Evolutionary conservation across 1,139 yeast genomes (phyloP), one percentile per base, ranked within the genome.

Genomic region (Kluyveromyces sp.): DNA sequence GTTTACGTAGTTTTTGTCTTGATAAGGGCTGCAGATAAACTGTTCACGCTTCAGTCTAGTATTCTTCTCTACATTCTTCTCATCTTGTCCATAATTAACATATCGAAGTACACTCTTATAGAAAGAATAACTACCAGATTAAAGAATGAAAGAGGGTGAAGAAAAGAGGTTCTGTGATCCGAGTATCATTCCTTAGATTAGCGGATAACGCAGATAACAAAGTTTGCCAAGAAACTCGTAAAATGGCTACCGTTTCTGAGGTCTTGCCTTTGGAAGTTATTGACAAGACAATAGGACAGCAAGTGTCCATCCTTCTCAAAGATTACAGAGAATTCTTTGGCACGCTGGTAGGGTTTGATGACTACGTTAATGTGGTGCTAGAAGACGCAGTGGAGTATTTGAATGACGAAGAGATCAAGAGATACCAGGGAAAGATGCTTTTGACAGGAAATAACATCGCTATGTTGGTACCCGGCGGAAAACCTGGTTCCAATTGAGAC

Each of bases 321-420:
- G 76, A 79, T 47, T 78, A 81, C 51, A 71, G 72, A 50, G 96
- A 89, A 63, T 92, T 88, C 63, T 75, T 77, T 20, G 98, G 98
- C 2, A 85, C 81, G 8, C 71, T 92, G 43, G 77, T 83, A 22
- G 98, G 97, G 0, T 89, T 92, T 63, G 98, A 92, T 63, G 97
- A 92, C 64, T 89, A 82, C 57, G 97, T 92, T 49, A 92, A 92
- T 64, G 82, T 89, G 71, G 95, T 92, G 9, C 73, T 89, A 49
- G 84, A 83, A 57, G 81, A 87, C 55, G 96, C 85, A 30, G 74
- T 75, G 7, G 97, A 88, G 63, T 37, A 64, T 58, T 41, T 68
- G 65, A 45, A 69, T 63, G 46, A 67, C 67, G 44, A 74, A 76
- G 53, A 74, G 76, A 60, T 60, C 15, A 53, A 58, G 53, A 52